Percentiles rank a stretch among this genome's conserved stretches.
These are phyloP conservation scores for Quillaja saponaria DNA, from an alignment of 306 rosid genomes.

Conservation along the genomic window DNA sequence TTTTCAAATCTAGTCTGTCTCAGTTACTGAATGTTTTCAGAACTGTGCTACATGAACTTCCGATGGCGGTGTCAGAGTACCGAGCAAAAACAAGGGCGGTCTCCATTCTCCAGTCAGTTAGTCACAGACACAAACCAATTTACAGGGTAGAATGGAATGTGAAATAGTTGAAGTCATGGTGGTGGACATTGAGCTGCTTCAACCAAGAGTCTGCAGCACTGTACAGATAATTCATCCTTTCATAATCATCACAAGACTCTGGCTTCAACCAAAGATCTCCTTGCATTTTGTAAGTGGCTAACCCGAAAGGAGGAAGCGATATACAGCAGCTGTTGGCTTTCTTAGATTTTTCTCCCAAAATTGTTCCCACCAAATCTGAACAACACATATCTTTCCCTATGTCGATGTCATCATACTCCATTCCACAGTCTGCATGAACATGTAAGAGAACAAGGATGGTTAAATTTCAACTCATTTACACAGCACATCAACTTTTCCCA, in stretches of 20 bases:
- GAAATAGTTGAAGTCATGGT: slow-evolving; percentile 84
- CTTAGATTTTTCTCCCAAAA: slow-evolving; percentile 15
- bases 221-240: slow-evolving; percentile 41
- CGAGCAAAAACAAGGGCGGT: slow-evolving; percentile 20
- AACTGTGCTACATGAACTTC: slow-evolving; percentile 24
- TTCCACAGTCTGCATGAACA: slow-evolving; percentile 31
- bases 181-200: slow-evolving; percentile 64
- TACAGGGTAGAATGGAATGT: slow-evolving; percentile 40
- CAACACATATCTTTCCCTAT: slow-evolving; percentile 19
- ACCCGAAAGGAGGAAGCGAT: slow-evolving; percentile 60
- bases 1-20: slow-evolving; percentile 21
- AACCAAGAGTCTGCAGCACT: slow-evolving; percentile 81
- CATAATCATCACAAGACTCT: slow-evolving; percentile 44
- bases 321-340: slow-evolving; percentile 17
- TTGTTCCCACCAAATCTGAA: slow-evolving; percentile 10
- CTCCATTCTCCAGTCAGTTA: too few species aligned
- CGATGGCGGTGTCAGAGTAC: slow-evolving; percentile 28
- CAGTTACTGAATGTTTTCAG: slow-evolving; percentile 26
- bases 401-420: slow-evolving; percentile 28
- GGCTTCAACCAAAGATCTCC: slow-evolving; percentile 62
- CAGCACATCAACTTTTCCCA: too few species aligned
- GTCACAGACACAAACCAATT: slow-evolving; percentile 14
- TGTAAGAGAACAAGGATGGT: neutral
- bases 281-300: slow-evolving; percentile 68
- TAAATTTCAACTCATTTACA: too few species aligned